A percentile compares a stretch with the other conserved stretches of the same genome.
These are phyloP conservation scores for Entrophospora sp. DNA, from an alignment of 192 early-diverging fungal genomes.

Conservation along the genomic window DNA sequence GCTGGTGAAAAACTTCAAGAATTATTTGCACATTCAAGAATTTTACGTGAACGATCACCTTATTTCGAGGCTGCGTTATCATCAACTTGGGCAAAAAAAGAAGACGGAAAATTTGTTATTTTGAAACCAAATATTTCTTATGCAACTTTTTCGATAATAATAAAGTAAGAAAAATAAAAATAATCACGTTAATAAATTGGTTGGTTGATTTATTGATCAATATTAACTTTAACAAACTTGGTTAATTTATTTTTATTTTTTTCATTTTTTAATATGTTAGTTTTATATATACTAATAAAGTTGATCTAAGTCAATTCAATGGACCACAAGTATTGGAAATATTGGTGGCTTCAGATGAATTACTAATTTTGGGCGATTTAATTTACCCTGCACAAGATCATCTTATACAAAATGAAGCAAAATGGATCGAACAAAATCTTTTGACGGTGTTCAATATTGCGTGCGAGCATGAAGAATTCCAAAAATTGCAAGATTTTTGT, in stretches of 20 bases:
- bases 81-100: not conserved
- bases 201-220: not conserved
- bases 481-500: not conserved
- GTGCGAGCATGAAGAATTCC: not conserved
- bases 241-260: not conserved
- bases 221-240: not conserved
- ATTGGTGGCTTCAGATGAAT: constrained; percentile 11
- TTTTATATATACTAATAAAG: constrained; percentile 2
- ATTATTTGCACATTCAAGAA: not conserved
- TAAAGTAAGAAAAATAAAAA: constrained; percentile 11
- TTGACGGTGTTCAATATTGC: not conserved
- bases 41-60: not conserved
- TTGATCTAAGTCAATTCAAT: not conserved
- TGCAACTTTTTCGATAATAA: not conserved
- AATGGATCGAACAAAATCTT: not conserved
- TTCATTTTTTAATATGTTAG: constrained; percentile 5
- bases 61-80: constrained; percentile 10
- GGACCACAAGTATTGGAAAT: constrained; percentile 1
- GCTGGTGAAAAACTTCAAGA: not conserved
- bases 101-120: constrained; percentile 7
- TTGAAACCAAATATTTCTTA: constrained; percentile 16
- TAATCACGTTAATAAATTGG: not conserved
- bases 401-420: not conserved
- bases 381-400: not conserved
- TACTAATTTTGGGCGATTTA: constrained; percentile 3